These are phyloP conservation scores for Wakefieldia striispora DNA, from an alignment of 768 basidiomycete genomes.

Conservation along the genomic window DNA sequence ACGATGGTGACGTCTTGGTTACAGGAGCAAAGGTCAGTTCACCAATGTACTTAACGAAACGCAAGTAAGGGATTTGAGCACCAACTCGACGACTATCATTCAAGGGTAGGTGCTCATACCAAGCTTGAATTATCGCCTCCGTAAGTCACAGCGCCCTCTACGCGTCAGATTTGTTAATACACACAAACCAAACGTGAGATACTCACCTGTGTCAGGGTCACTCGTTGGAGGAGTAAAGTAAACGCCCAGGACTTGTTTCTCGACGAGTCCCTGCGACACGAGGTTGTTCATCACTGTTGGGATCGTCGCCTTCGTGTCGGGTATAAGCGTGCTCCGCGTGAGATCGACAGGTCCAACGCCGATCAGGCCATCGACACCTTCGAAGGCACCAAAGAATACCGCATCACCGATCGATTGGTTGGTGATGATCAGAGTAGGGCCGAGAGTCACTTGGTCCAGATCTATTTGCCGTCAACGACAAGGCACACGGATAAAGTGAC, in stretches of 20 bases:
- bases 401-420: no score
- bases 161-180: neutral
- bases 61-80: neutral
- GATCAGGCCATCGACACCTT: no score
- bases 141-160: neutral
- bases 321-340: no score
- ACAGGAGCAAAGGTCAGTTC: neutral
- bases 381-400: no score
- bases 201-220: slow-evolving; percentile 7
- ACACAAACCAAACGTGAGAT: neutral
- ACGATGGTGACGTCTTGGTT: neutral
- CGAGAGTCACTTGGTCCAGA: no score
- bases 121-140: neutral
- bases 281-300: slow-evolving; percentile 24
- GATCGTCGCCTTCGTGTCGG: no score
- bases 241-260: slow-evolving; percentile 14
- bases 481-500: no score
- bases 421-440: no score
- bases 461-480: no score
- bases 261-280: slow-evolving; percentile 12
- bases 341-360: no score
- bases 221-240: slow-evolving; percentile 12
- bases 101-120: neutral
- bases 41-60: neutral
- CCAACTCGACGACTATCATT: neutral